phyloP scores from a whole-genome alignment of 2,329 filamentous ascomycete genomes.

The Knufia fluminis region DNA sequence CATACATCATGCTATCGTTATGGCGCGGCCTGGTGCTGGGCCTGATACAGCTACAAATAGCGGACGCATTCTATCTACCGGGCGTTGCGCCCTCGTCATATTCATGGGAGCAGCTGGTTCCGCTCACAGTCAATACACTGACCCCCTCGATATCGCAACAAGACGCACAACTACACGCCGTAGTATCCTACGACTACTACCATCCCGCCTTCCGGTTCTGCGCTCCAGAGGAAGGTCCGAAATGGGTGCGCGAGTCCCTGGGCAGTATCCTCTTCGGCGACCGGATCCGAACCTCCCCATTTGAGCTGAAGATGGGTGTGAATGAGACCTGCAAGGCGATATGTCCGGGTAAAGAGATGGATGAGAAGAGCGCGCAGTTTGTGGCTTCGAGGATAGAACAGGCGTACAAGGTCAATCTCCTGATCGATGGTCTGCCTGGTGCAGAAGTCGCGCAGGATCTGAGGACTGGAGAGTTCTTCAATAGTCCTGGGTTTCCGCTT shows the following conservation, averaged over 20 bases:
- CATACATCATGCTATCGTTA: neutral
- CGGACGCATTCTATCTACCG: constrained; percentile 78
- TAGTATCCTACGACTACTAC: constrained; percentile 96
- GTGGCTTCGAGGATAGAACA: constrained; percentile 74
- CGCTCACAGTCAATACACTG: constrained; percentile 85
- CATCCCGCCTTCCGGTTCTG: constrained; percentile 83
- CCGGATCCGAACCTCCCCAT: constrained; percentile 92
- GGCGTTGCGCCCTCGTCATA: constrained; percentile 94
- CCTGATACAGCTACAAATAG: neutral
- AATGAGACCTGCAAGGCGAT: constrained; percentile 82
- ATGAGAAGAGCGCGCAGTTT: constrained; percentile 60
- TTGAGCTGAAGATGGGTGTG: constrained; percentile 73
- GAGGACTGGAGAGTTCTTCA: constrained; percentile 68
- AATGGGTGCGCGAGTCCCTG: constrained; percentile 76
- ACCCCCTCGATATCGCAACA: constrained; percentile 69
- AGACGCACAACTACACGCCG: constrained; percentile 78
- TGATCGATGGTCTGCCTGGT: constrained; percentile 87
- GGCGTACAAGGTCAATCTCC: constrained; percentile 88
- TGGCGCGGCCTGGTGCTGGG: constrained; percentile 1
- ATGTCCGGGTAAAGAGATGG: constrained; percentile 59
- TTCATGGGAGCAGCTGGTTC: constrained; percentile 66
- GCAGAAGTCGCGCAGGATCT: constrained; percentile 74
- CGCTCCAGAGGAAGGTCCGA: constrained; percentile 62
- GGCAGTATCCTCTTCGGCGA: constrained; percentile 97
- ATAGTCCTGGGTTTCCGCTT: constrained; percentile 82